phyloP scores from a whole-genome alignment of 805 yeast genomes.

The Sungouiozyma intestinalis region DNA sequence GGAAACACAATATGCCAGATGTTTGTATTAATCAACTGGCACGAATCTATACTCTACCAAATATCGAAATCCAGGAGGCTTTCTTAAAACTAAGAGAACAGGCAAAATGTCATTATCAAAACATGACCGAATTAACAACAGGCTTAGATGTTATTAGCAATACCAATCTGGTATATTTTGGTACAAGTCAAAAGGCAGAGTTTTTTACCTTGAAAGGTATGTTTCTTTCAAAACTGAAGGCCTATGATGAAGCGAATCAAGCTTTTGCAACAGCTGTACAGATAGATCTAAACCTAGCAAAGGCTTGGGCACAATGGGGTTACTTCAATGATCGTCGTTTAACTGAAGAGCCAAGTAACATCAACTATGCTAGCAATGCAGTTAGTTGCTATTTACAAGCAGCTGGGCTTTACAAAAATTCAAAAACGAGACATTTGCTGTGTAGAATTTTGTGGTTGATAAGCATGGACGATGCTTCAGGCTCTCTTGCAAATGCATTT shows the following conservation, averaged over 20 bases:
- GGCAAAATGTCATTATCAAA: conserved; percentile 94
- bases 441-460: conserved; percentile 91
- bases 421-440: conserved; percentile 76
- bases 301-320: conserved; percentile 99
- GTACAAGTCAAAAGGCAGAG: conserved; percentile 96
- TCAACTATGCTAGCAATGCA: conserved; percentile 83
- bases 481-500: conserved; percentile 75
- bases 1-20: conserved; percentile 93
- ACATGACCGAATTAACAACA: conserved; percentile 79
- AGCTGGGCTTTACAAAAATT: conserved; percentile 89
- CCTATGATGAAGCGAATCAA: conserved; percentile 91
- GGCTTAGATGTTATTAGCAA: conserved; percentile 95
- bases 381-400: conserved; percentile 95
- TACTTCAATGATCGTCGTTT: conserved; percentile 81
- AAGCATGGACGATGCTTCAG: conserved; percentile 77
- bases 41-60: conserved; percentile 89
- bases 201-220: conserved; percentile 96
- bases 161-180: conserved; percentile 91
- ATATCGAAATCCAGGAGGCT: conserved; percentile 97
- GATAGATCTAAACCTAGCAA: conserved; percentile 84
- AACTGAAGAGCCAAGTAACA: conserved; percentile 72
- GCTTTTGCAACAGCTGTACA: conserved; percentile 98
- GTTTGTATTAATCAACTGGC: conserved; percentile 90
- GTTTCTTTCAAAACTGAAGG: conserved; percentile 86
- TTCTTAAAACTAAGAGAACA: conserved; percentile 91